Evolutionary conservation across 306 rosid species (phyloP), one percentile per base, ranked within the genome.

Genomic region (Citrullus colocynthis): DNA sequence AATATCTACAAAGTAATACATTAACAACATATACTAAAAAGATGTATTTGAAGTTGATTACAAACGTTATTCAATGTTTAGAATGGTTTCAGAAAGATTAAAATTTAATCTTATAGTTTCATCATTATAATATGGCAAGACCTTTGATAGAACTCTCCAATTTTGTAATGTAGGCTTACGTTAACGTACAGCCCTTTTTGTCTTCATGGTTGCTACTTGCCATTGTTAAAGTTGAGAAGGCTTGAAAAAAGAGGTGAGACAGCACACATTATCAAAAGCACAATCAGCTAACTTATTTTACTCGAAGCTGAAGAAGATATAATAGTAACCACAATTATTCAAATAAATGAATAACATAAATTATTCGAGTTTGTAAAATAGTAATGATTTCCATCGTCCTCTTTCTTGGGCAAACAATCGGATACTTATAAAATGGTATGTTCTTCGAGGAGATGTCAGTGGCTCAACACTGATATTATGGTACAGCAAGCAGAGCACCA

Each of bases 401-500:
- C 72, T 72, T 30, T 48, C 24, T 24, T 72, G 60, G 41, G 20
- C 55, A 0, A 70, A 45, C 36, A 15, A 70, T 70, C 4, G 39
- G 56, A 20, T 36, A 70, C n/a, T 21, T 37, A 17, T 28, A 37
- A 30, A 13, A 30, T 24, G 65, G 37, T 24, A 60, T 34, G 69
- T 16, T 70, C 57, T 48, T 45, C 39, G 9, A 45, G 75, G 57
- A 70, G 76, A 24, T 28, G 28, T 67, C 32, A 42, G 74, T 41
- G 76, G 37, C 57, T 67, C 44, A 67, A 67, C 74, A 67, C 74
- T 28, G 76, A 41, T 70, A 56, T 7, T 44, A 70, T 70, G 57
- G 13, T 70, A 70, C 76, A 70, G 76, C 76, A 69, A 70, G 39
- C 20, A 70, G 55, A 39, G 74, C 74, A 67, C 57, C 76, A 20